Evolutionary conservation across 2,329 filamentous ascomycete genomes (phyloP).

Genomic region (Neofusicoccum sp.): DNA sequence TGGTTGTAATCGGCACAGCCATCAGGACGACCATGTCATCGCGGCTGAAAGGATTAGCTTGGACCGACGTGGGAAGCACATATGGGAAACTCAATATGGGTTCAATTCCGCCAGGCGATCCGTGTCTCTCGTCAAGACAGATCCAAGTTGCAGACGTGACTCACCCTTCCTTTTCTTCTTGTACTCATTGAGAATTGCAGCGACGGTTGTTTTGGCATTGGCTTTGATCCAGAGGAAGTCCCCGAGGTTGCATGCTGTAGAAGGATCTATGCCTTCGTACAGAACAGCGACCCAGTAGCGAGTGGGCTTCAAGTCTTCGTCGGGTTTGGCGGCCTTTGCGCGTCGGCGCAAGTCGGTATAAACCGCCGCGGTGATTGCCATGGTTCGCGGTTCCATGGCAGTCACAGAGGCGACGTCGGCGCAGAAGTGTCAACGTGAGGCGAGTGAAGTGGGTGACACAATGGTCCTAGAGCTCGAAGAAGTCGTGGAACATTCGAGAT

Average conservation of each 20-base stretch:
- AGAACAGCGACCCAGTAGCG: constrained; percentile 42
- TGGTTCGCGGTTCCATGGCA: not conserved
- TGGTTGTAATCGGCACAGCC: not conserved
- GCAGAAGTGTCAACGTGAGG: not conserved
- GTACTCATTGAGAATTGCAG: constrained; percentile 28
- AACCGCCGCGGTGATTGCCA: not conserved
- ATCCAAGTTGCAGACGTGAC: constrained; percentile 28
- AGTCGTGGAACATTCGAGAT: not conserved
- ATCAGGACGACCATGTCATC: not conserved
- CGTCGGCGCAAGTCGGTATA: not conserved
- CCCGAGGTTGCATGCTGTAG: constrained; percentile 23
- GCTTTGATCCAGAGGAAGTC: constrained; percentile 43
- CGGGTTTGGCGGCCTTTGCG: constrained; percentile 27
- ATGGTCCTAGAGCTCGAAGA: not conserved
- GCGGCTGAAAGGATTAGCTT: constrained; percentile 20
- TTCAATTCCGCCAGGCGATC: not conserved
- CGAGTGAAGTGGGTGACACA: not conserved
- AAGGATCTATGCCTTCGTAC: constrained; percentile 25
- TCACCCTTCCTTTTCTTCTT: constrained; percentile 17
- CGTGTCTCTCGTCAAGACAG: not conserved
- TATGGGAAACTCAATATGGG: not conserved
- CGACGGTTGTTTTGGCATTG: constrained; percentile 24
- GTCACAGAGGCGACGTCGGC: too few species aligned
- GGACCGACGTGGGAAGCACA: constrained; percentile 17
- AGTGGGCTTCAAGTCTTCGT: constrained; percentile 27